Conservation (phyloP, 768 basidiomycete species). For the Suillus fuscotomentosus region DNA sequence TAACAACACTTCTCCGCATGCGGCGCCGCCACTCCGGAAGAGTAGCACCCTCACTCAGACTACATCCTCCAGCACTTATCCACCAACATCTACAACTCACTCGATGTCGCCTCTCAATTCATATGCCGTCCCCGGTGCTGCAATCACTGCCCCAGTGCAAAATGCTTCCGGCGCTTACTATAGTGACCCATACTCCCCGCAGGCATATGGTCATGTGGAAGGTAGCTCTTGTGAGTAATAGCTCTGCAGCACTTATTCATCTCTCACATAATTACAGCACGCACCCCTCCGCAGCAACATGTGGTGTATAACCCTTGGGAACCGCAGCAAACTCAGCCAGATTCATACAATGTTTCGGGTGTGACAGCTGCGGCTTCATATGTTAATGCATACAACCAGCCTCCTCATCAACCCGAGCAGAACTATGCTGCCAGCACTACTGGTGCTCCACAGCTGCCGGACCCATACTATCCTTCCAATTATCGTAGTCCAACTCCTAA, state of each 20-base stretch:
- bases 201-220: conserved; percentile 51
- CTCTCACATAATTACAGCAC: conserved; percentile 39
- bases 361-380: conserved; percentile 15
- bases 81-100: conserved; percentile 29
- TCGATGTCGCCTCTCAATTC: conserved; percentile 12
- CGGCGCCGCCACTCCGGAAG: conserved; percentile 42
- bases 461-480: conserved; percentile 26
- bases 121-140: conserved; percentile 27
- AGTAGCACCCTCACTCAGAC: conserved; percentile 38
- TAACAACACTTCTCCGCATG: conserved; percentile 49
- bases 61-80: conserved; percentile 38
- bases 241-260: conserved; percentile 5
- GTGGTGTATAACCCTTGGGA: conserved; percentile 31
- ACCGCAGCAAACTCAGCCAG: conserved; percentile 21
- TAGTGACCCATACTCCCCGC: conserved; percentile 27
- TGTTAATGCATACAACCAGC: conserved; percentile 13
- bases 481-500: conserved; percentile 13
- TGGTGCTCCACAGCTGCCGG: conserved; percentile 38
- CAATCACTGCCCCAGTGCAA: conserved; percentile 18
- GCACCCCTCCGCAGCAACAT: conserved; percentile 51
- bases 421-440: conserved; percentile 45
- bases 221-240: conserved; percentile 52
- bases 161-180: conserved; percentile 21
- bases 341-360: conserved; percentile 39
- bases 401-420: conserved; percentile 38